A percentile compares a stretch with the other conserved stretches of the same genome.
These are phyloP conservation scores for Paramecium biaurelia DNA, from an alignment of 73 alveolate genomes.

Conservation along the genomic window DNA sequence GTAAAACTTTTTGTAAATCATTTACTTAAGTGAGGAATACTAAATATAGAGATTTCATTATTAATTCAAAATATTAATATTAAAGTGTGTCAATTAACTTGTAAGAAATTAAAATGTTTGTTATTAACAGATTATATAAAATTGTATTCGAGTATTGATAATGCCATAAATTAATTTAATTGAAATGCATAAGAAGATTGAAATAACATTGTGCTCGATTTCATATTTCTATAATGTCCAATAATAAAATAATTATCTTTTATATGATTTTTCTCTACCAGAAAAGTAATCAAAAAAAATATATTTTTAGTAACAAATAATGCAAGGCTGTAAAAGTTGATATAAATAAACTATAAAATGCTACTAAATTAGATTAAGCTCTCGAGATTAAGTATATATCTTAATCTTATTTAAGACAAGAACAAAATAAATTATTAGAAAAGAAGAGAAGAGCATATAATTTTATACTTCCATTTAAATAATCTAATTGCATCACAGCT, in stretches of 20 bases:
- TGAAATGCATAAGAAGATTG: neutral
- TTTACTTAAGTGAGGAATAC: neutral
- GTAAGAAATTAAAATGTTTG: neutral
- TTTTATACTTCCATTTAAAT: neutral
- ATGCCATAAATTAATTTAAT: neutral
- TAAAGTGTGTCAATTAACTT: neutral
- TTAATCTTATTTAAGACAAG: neutral
- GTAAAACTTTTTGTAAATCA: neutral
- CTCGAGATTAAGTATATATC: neutral
- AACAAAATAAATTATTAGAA: neutral
- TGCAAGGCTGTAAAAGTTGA: neutral
- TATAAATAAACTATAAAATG: neutral
- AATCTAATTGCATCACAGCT: neutral
- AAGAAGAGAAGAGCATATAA: neutral
- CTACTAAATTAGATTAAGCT: neutral
- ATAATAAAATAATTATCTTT: constrained; percentile 13
- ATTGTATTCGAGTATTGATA: neutral
- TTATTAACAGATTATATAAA: constrained; percentile 8
- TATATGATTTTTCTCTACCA: constrained; percentile 12
- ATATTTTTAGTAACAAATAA: neutral
- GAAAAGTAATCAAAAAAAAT: neutral
- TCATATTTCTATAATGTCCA: constrained; percentile 26
- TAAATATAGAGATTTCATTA: neutral
- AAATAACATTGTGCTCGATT: constrained; percentile 4
- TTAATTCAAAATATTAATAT: neutral